Percentiles rank a stretch among this genome's conserved stretches.
These are phyloP conservation scores for Straminergon stramineum DNA, from an alignment of 225 moss, liverwort and hornwort species.

Conservation along the genomic window DNA sequence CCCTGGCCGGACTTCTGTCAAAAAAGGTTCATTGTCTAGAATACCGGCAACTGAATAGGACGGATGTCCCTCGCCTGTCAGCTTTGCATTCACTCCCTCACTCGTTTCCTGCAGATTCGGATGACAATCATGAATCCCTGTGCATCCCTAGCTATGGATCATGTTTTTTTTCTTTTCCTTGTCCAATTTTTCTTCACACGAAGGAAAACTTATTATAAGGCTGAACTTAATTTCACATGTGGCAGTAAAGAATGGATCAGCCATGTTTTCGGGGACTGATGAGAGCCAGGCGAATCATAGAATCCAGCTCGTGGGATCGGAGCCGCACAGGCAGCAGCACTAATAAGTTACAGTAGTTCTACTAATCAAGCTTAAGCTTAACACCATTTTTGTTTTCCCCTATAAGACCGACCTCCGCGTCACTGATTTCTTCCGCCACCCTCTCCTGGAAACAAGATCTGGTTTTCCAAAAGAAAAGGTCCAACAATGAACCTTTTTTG, in stretches of 20 bases:
- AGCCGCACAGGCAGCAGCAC: not conserved
- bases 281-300: not conserved
- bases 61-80: not conserved
- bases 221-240: not conserved
- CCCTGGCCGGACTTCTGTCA: not conserved
- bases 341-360: not conserved
- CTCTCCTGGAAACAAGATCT: conserved; percentile 15
- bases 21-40: not conserved
- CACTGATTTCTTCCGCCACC: not conserved
- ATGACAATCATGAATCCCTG: not conserved
- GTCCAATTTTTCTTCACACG: not conserved
- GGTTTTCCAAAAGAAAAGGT: not conserved
- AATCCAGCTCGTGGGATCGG: not conserved
- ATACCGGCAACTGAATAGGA: not conserved
- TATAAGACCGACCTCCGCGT: not conserved
- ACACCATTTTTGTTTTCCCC: not conserved
- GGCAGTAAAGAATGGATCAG: not conserved
- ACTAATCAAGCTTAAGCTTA: not conserved
- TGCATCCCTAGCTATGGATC: not conserved
- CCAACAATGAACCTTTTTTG: not conserved
- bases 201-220: not conserved
- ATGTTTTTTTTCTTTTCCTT: not conserved
- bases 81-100: not conserved
- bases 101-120: not conserved
- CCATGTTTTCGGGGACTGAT: not conserved